phyloP scores from a whole-genome alignment of 306 rosid genomes.

The Pyrus communis region DNA sequence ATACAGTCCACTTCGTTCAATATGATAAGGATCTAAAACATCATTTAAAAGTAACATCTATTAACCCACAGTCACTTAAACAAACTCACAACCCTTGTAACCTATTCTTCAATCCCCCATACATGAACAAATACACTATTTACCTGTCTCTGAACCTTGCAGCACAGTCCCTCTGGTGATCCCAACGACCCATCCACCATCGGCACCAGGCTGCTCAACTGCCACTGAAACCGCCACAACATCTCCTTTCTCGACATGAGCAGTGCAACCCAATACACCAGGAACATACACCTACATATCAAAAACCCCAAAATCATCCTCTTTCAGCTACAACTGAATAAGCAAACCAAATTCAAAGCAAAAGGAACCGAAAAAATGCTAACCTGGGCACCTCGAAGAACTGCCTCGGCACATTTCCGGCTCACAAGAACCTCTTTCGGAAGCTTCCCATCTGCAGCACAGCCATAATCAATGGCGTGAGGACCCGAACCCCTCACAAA shows the following conservation, averaged over 20 bases:
- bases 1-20: slow-evolving; percentile 66
- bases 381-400: slow-evolving; percentile 98
- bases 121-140: not conserved
- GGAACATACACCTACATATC: slow-evolving; percentile 74
- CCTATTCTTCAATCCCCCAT: not conserved
- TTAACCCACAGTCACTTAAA: not conserved
- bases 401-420: slow-evolving; percentile 94
- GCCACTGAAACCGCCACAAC: slow-evolving; percentile 74
- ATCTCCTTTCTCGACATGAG: slow-evolving; percentile 88
- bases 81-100: not conserved
- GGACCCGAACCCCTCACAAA: slow-evolving; percentile 88
- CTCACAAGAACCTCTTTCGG: slow-evolving; percentile 86
- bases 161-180: slow-evolving; percentile 80
- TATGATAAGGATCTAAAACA: slow-evolving; percentile 60
- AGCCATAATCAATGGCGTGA: slow-evolving; percentile 52
- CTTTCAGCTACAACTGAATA: not conserved
- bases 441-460: slow-evolving; percentile 37
- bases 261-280: slow-evolving; percentile 89
- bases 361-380: not conserved
- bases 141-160: slow-evolving; percentile 70
- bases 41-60: slow-evolving; percentile 11
- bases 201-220: slow-evolving; percentile 65
- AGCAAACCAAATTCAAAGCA: not conserved
- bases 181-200: slow-evolving; percentile 71
- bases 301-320: not conserved